phyloP scores from a whole-genome alignment of 2,329 filamentous ascomycete species.

The Didymella sp. region DNA sequence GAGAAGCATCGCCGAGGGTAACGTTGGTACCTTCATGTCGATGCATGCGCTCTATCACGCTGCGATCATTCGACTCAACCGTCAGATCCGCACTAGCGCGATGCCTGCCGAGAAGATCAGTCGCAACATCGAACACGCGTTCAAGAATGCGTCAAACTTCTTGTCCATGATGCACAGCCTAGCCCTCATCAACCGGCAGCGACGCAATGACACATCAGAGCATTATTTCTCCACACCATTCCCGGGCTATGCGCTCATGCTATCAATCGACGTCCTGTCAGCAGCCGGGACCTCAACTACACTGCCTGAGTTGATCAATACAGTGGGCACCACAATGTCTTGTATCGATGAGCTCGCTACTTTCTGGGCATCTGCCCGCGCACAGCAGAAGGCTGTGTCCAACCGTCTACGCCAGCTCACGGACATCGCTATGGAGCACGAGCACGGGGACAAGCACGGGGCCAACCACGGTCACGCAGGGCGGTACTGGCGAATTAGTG shows the following conservation, averaged over 20 bases:
- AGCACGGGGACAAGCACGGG: constrained; percentile 44
- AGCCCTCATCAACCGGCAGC: constrained; percentile 35
- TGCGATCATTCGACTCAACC: constrained; percentile 69
- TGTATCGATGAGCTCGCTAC: constrained; percentile 63
- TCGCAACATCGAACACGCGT: constrained; percentile 43
- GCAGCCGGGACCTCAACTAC: constrained; percentile 58
- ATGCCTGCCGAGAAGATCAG: constrained; percentile 38
- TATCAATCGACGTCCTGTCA: constrained; percentile 71
- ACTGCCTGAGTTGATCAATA: constrained; percentile 62
- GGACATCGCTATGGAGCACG: constrained; percentile 48
- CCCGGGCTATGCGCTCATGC: constrained; percentile 66
- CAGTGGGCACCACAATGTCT: constrained; percentile 60
- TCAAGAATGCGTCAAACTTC: constrained; percentile 40
- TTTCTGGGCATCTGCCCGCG: constrained; percentile 66
- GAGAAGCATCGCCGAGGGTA: constrained; percentile 60
- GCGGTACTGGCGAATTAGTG: constrained; percentile 47
- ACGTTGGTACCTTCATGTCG: constrained; percentile 66
- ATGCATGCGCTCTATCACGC: constrained; percentile 73
- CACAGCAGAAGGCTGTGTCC: constrained; percentile 59
- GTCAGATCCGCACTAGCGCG: constrained; percentile 55
- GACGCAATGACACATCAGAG: constrained; percentile 39
- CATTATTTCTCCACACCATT: constrained; percentile 62
- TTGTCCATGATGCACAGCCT: constrained; percentile 45
- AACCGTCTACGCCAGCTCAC: constrained; percentile 56
- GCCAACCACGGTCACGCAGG: constrained; percentile 38